These are phyloP conservation scores for Trametes maxima DNA, from an alignment of 768 basidiomycete species.

Conservation along the genomic window DNA sequence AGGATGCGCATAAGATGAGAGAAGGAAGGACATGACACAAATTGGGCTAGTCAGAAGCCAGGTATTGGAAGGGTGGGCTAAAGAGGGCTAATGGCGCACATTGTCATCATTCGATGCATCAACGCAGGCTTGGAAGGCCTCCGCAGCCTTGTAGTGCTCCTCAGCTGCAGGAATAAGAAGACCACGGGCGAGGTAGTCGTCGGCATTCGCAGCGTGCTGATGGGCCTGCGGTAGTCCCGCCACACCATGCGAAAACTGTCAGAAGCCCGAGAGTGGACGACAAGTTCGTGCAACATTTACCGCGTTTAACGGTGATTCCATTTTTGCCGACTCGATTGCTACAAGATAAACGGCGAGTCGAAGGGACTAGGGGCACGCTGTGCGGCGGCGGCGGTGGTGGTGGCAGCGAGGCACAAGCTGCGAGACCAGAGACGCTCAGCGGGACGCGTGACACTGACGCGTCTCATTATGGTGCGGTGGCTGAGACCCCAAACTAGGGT, in stretches of 20 bases:
- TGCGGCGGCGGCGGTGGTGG: not conserved
- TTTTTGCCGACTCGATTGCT: constrained; percentile 13
- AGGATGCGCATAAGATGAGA: not conserved
- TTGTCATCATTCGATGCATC: constrained; percentile 75
- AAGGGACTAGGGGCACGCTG: not conserved
- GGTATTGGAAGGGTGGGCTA: not conserved
- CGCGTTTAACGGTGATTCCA: constrained; percentile 25
- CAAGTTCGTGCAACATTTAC: constrained; percentile 9
- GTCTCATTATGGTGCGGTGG: not conserved
- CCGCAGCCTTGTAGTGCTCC: constrained; percentile 76
- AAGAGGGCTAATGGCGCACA: constrained; percentile 42
- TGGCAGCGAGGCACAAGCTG: constrained; percentile 4
- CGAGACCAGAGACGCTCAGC: not conserved
- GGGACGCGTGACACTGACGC: constrained; percentile 11
- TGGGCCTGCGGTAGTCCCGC: constrained; percentile 62
- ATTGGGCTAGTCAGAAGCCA: not conserved
- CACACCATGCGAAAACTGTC: not conserved
- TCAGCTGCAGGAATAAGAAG: constrained; percentile 72
- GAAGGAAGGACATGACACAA: not conserved
- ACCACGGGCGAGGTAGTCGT: constrained; percentile 67
- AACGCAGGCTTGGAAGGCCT: constrained; percentile 71
- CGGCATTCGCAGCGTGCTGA: constrained; percentile 79
- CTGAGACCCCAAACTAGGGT: constrained; percentile 7
- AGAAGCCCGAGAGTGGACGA: constrained; percentile 3
- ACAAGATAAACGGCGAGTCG: not conserved